Evolutionary conservation across 805 yeast genomes (phyloP).

Genomic region (Vanderwaltozyma verrucispora): DNA sequence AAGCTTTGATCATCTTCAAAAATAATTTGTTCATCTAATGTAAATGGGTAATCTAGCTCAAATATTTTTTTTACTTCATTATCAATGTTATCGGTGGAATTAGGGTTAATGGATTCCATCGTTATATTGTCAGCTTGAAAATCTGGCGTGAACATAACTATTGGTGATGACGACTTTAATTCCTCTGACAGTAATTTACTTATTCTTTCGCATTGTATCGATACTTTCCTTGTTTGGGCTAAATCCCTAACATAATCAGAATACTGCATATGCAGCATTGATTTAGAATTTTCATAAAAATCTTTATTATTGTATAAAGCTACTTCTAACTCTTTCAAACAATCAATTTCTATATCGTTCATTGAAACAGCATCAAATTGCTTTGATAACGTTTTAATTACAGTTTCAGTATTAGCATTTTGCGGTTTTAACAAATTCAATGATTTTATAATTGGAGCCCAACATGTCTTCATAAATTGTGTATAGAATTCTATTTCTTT

Average conservation of each 20-base stretch:
- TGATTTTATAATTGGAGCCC: constrained; percentile 6
- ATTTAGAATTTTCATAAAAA: constrained; percentile 5
- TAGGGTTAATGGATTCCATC: too few species aligned
- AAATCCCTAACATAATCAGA: background rate
- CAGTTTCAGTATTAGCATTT: background rate
- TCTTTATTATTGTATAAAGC: constrained; percentile 3
- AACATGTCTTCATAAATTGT: constrained; percentile 11
- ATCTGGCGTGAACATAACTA: background rate
- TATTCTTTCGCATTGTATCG: background rate
- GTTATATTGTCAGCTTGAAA: too few species aligned
- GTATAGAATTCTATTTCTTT: constrained; percentile 11
- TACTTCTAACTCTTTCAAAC: constrained; percentile 6
- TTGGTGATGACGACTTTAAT: too few species aligned
- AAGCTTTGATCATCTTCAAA: constrained; percentile 13
- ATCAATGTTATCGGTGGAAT: too few species aligned
- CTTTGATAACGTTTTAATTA: constrained; percentile 1
- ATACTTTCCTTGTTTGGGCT: background rate
- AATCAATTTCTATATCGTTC: constrained; percentile 2
- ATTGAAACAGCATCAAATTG: background rate
- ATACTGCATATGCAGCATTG: constrained; percentile 2
- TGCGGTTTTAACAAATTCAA: background rate
- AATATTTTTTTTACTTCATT: background rate
- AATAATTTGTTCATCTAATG: constrained; percentile 2
- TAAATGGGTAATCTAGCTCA: background rate
- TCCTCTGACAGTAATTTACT: too few species aligned